Conservation (phyloP, 1,139 yeast species). For the Hansenula lynferdii region DNA sequence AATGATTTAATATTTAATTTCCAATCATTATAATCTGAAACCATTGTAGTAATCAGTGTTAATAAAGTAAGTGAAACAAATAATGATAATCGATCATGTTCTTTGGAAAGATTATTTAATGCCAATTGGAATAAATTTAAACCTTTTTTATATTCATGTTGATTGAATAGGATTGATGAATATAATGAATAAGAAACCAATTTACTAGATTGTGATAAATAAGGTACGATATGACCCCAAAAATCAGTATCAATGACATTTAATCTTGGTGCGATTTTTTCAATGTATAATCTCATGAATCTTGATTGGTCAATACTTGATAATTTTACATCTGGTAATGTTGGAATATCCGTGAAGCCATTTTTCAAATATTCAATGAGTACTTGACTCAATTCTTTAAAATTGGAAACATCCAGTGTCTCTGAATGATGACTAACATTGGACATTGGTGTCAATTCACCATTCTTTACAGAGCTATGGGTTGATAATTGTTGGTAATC, state of each 20-base stretch:
- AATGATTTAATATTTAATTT: background rate
- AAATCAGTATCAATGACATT: slow-evolving; percentile 7
- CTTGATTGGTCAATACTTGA: slow-evolving; percentile 10
- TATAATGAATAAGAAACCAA: slow-evolving; percentile 11
- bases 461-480: background rate
- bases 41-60: background rate
- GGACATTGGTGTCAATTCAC: background rate
- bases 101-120: background rate
- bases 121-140: background rate
- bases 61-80: background rate
- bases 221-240: slow-evolving; percentile 6
- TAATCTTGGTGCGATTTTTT: slow-evolving; percentile 9
- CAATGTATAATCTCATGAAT: slow-evolving; percentile 10
- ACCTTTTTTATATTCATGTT: background rate
- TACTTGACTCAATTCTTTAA: background rate
- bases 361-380: background rate
- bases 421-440: background rate
- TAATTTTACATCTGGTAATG: slow-evolving; percentile 1
- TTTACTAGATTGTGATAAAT: slow-evolving; percentile 6
- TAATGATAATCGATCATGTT: background rate
- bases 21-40: background rate
- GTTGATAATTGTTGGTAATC: background rate
- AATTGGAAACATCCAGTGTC: background rate
- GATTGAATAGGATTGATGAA: slow-evolving; percentile 4
- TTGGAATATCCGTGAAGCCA: background rate